A percentile compares a stretch with the other conserved stretches of the same genome.
Conservation (phyloP, 768 basidiomycete genomes). For the Tricholoma sp. region DNA sequence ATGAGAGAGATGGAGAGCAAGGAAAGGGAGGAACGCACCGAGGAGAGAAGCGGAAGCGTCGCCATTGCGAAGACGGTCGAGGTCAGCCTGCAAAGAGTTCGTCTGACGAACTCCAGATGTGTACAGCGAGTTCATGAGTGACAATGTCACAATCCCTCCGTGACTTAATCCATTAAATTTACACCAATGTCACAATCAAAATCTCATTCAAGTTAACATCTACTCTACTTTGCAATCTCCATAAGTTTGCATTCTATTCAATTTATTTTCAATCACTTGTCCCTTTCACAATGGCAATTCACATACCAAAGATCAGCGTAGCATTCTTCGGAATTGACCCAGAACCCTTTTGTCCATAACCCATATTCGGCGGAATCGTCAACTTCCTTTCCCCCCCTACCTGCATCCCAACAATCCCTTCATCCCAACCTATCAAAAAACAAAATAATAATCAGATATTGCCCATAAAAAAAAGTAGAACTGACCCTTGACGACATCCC, state of each 20-base stretch:
- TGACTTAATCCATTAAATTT: not conserved
- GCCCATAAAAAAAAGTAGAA: not conserved
- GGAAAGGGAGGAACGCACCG: conserved; percentile 47
- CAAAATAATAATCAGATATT: not conserved
- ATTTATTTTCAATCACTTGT: not conserved
- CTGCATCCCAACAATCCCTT: conserved; percentile 90
- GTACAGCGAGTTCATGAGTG: conserved; percentile 90
- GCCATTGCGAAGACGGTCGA: conserved; percentile 76
- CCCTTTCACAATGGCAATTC: not conserved
- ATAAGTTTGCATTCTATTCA: conserved; percentile 66
- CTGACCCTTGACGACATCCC: conserved; percentile 88
- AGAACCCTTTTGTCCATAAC: conserved; percentile 58
- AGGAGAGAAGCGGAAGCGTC: conserved; percentile 76
- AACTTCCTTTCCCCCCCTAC: conserved; percentile 83
- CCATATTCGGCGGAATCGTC: conserved; percentile 66
- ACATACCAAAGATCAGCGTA: conserved; percentile 76
- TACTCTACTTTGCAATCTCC: conserved; percentile 35
- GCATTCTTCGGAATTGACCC: conserved; percentile 71
- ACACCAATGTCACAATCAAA: not conserved
- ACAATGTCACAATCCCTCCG: not conserved
- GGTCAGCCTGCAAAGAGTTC: conserved; percentile 79
- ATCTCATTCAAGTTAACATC: too few species aligned
- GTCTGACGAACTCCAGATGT: conserved; percentile 91
- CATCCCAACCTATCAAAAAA: conserved; percentile 70
- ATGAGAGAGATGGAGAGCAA: too few species aligned